Percentiles rank a stretch among this genome's conserved stretches.
phyloP scores from a whole-genome alignment of 2,329 filamentous ascomycete genomes.

The Epichloe sylvatica region DNA sequence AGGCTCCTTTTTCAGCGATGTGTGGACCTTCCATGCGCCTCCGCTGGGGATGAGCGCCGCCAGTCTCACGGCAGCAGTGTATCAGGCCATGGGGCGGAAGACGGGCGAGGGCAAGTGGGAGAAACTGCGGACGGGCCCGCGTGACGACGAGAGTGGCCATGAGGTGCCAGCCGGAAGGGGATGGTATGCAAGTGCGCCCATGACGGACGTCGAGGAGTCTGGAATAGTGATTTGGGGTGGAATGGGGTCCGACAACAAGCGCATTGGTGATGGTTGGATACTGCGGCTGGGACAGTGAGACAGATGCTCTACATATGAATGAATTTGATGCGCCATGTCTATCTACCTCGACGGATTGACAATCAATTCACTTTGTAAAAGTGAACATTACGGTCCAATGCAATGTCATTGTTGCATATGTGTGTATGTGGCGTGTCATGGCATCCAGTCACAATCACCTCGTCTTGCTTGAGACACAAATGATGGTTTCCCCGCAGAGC shows the following conservation, averaged over 20 bases:
- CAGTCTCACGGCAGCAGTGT: constrained; percentile 41
- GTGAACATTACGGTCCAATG: too few relatives aligned
- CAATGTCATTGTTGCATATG: too few relatives aligned
- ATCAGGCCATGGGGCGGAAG: constrained; percentile 36
- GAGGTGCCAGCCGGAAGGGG: constrained; percentile 39
- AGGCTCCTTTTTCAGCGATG: constrained; percentile 43
- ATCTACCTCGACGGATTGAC: too few relatives aligned
- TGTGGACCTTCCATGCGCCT: constrained; percentile 51
- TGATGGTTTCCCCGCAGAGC: too few relatives aligned
- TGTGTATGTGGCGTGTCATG: too few relatives aligned
- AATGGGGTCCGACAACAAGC: constrained; percentile 33
- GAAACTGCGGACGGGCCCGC: constrained; percentile 30
- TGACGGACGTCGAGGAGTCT: constrained; percentile 45
- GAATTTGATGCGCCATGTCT: too few relatives aligned
- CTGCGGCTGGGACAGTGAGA: constrained; percentile 32
- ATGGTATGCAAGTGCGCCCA: constrained; percentile 41
- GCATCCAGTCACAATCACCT: too few relatives aligned
- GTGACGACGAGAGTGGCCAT: constrained; percentile 37
- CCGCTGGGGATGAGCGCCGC: constrained; percentile 39
- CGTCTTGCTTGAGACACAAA: too few relatives aligned
- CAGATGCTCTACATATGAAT: not conserved
- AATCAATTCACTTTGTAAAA: too few relatives aligned
- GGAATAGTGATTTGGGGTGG: constrained; percentile 50
- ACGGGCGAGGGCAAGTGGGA: constrained; percentile 47
- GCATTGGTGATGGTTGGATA: constrained; percentile 51